These are phyloP conservation scores for Cercospora janseana DNA, from an alignment of 2,329 filamentous ascomycete species.

Conservation along the genomic window DNA sequence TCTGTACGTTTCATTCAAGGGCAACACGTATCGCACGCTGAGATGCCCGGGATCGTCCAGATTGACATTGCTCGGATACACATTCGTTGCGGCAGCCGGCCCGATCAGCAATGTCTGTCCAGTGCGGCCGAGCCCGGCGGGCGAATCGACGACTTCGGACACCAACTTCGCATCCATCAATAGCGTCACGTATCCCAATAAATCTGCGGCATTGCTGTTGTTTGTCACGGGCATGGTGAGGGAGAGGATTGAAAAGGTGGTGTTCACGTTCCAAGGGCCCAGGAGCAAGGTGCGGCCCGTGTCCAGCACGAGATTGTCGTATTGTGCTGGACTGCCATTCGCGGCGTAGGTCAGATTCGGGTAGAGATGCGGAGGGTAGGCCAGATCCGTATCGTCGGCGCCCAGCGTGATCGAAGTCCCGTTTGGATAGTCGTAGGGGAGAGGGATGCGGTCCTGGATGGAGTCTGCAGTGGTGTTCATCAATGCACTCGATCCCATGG, in stretches of 20 bases:
- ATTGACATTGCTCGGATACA: slow-evolving; percentile 39
- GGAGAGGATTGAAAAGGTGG: slow-evolving; percentile 72
- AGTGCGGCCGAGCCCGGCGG: slow-evolving; percentile 68
- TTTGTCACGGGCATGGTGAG: slow-evolving; percentile 77
- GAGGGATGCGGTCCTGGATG: slow-evolving; percentile 48
- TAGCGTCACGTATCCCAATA: slow-evolving; percentile 81
- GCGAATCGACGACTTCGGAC: slow-evolving; percentile 59
- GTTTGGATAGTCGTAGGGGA: slow-evolving; percentile 62
- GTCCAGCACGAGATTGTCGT: slow-evolving; percentile 24
- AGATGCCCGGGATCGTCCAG: slow-evolving; percentile 27
- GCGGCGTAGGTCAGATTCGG: slow-evolving; percentile 69
- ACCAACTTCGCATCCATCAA: slow-evolving; percentile 68
- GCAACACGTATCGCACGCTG: slow-evolving; percentile 34
- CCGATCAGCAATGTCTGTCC: slow-evolving; percentile 71
- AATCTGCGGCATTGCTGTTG: slow-evolving; percentile 58
- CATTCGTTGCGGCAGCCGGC: slow-evolving; percentile 64
- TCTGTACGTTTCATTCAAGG: slow-evolving; percentile 30
- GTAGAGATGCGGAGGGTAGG: slow-evolving; percentile 71
- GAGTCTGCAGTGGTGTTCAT: slow-evolving; percentile 62
- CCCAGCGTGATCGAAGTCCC: slow-evolving; percentile 62
- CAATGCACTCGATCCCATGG: slow-evolving; percentile 51
- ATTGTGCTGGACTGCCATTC: background rate
- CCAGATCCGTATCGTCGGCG: slow-evolving; percentile 50
- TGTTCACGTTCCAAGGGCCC: slow-evolving; percentile 71
- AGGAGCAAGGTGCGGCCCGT: slow-evolving; percentile 61